Base-by-base conservation (phyloP, 1,139 yeast genomes). In the Sugiyamaella paludigena region DNA sequence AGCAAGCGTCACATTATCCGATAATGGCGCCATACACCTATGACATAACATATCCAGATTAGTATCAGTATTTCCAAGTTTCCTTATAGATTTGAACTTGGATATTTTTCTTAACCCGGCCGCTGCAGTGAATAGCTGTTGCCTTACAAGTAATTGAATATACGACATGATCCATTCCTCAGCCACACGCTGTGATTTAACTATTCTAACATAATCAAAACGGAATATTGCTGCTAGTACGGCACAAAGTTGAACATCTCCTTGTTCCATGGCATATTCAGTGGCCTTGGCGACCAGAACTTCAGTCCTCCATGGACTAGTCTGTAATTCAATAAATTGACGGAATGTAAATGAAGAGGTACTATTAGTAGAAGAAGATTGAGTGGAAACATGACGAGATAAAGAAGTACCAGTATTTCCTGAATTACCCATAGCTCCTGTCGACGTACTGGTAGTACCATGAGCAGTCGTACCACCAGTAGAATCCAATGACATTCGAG, bases 11-110 rank as follows among this genome's bases (percentile, higher is more conserved):
- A 66, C 65, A 56, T 86, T 94, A 62, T 87, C 88, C 4, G 80
- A 68, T 12, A 89, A 69, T 5, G 87, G 73, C 45, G 78, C 74
- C 35, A 75, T 73, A 65, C 97, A 91, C 54, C 75, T 71, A 39
- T 80, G 80, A 64, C 98, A 91, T 57, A 78, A 81, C 24, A 83
- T 74, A 53, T 87, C 75, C 30, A 86, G 68, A 19, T 78, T 74
- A 0, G 87, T 78, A 11, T 81, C 81, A 16, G 76, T 76, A 48
- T 73, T 72, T 7, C 81, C 79, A 41, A 73, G 58, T n/a, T 68
- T 70, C 36, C 71, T 69, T 43, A 84, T 69, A 10, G 73, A 68
- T 8, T 70, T 69, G 55, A 70, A 66, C 0, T 79, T 77, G 31
- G 62, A 50, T 3, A 68, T 66, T 43, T 81, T 79, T 47, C 83